These are phyloP conservation scores for Fusarium sp. DNA, from an alignment of 2,329 filamentous ascomycete species.

Conservation along the genomic window DNA sequence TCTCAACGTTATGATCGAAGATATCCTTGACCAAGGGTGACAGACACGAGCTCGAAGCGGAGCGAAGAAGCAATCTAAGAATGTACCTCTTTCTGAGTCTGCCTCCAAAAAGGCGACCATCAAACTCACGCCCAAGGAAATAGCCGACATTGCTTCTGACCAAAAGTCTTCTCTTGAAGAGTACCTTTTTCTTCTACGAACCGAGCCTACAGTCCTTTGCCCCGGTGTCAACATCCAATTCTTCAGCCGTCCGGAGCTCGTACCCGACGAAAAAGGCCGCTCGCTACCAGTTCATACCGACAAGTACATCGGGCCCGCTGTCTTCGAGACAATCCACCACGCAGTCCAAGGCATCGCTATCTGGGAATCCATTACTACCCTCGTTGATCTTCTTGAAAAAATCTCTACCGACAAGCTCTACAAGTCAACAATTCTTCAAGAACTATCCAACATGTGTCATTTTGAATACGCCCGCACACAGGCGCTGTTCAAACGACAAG, in stretches of 20 bases:
- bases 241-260: constrained; percentile 53
- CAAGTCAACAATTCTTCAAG: constrained; percentile 52
- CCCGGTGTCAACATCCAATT: constrained; percentile 50
- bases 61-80: too few species aligned
- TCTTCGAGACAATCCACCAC: constrained; percentile 54
- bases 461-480: constrained; percentile 54
- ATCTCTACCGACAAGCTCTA: constrained; percentile 43
- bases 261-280: constrained; percentile 57
- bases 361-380: constrained; percentile 53
- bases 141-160: constrained; percentile 45
- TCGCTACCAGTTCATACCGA: constrained; percentile 50
- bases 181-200: constrained; percentile 46
- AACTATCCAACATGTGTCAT: constrained; percentile 56
- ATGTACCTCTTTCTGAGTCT: too few species aligned
- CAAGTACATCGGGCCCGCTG: constrained; percentile 51
- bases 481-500: constrained; percentile 51
- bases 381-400: constrained; percentile 47
- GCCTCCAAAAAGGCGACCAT: constrained; percentile 35
- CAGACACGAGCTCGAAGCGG: constrained; percentile 36
- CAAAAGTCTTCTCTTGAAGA: constrained; percentile 48
- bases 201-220: constrained; percentile 47
- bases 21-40: constrained; percentile 53
- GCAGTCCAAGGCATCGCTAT: constrained; percentile 48
- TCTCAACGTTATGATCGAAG: too few species aligned
- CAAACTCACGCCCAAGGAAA: constrained; percentile 46